Conservation (phyloP, 1,284 basidiomycete species). For the Cryptococcus sp. region DNA sequence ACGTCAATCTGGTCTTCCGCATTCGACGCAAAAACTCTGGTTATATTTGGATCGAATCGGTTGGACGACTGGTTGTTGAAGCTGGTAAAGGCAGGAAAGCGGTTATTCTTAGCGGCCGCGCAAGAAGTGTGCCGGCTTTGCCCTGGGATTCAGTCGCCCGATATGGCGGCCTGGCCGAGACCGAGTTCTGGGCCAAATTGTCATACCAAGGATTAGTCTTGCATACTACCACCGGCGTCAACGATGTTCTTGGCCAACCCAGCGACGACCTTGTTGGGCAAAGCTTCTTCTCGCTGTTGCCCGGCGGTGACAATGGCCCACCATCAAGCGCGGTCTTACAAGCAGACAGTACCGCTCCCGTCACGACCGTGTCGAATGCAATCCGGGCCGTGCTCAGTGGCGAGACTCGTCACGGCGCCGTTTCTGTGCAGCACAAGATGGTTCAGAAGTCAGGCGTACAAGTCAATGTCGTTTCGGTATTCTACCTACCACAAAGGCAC, state of each 20-base stretch:
- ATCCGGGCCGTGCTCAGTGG: slow-evolving; percentile 22
- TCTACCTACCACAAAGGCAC: slow-evolving; percentile 33
- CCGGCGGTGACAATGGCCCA: slow-evolving; percentile 38
- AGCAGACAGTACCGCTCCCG: slow-evolving; percentile 28
- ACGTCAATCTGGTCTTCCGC: slow-evolving; percentile 75
- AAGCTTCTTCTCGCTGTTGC: slow-evolving; percentile 44
- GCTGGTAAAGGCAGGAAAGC: slow-evolving; percentile 87
- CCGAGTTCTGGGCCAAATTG: slow-evolving; percentile 45
- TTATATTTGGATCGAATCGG: slow-evolving; percentile 83
- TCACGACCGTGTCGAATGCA: slow-evolving; percentile 28
- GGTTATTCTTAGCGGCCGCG: slow-evolving; percentile 76
- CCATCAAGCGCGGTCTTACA: slow-evolving; percentile 20
- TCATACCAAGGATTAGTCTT: slow-evolving; percentile 49
- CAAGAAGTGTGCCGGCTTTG: slow-evolving; percentile 65
- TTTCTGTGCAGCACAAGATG: slow-evolving; percentile 33
- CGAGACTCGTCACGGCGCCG: slow-evolving; percentile 18
- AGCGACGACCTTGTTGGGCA: slow-evolving; percentile 44
- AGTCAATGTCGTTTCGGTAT: slow-evolving; percentile 36
- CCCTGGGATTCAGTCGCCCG: slow-evolving; percentile 62
- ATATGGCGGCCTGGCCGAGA: slow-evolving; percentile 57
- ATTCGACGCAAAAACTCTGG: slow-evolving; percentile 65
- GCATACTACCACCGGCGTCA: slow-evolving; percentile 34
- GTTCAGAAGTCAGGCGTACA: slow-evolving; percentile 28
- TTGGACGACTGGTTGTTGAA: slow-evolving; percentile 81
- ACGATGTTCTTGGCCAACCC: slow-evolving; percentile 34